Conservation (phyloP, 345 rosid species). For the Murraya paniculata region DNA sequence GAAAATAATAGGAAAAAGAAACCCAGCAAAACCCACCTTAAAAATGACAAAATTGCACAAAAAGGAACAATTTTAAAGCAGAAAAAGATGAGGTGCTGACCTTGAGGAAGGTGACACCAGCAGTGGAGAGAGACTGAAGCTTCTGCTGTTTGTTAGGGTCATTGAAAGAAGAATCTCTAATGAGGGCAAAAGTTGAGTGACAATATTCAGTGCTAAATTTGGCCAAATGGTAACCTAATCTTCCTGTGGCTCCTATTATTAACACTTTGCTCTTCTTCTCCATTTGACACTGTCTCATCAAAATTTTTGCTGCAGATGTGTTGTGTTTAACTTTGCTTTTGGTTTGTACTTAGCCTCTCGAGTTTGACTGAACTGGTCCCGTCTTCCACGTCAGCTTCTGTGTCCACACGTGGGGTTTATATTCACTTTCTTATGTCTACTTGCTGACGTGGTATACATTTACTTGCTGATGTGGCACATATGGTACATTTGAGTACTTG, state of each 20-base stretch:
- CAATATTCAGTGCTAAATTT: conserved; percentile 31
- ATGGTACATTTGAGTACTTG: background rate
- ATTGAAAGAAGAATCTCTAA: conserved; percentile 44
- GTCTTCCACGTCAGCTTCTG: conserved; percentile 6
- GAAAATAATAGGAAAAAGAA: conserved; percentile 1
- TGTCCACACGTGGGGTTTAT: background rate
- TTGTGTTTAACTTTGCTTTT: background rate
- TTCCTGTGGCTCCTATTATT: conserved; percentile 74
- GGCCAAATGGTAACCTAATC: conserved; percentile 35
- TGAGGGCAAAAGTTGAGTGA: conserved; percentile 63
- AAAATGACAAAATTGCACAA: background rate
- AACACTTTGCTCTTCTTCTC: conserved; percentile 56
- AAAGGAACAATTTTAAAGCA: background rate
- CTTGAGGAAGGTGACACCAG: conserved; percentile 60
- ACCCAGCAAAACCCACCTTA: background rate
- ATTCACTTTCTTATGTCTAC: background rate
- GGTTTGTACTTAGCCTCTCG: background rate
- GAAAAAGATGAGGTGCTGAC: conserved; percentile 21
- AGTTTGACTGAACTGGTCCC: background rate
- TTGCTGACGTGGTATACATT: background rate
- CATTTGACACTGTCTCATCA: conserved; percentile 2
- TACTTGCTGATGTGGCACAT: no score
- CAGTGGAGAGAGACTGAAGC: conserved; percentile 43
- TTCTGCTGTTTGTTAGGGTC: conserved; percentile 45
- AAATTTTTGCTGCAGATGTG: background rate